Evolutionary conservation across 2,329 filamentous ascomycete species (phyloP).

Genomic region (Trichophyton benhamiae): DNA sequence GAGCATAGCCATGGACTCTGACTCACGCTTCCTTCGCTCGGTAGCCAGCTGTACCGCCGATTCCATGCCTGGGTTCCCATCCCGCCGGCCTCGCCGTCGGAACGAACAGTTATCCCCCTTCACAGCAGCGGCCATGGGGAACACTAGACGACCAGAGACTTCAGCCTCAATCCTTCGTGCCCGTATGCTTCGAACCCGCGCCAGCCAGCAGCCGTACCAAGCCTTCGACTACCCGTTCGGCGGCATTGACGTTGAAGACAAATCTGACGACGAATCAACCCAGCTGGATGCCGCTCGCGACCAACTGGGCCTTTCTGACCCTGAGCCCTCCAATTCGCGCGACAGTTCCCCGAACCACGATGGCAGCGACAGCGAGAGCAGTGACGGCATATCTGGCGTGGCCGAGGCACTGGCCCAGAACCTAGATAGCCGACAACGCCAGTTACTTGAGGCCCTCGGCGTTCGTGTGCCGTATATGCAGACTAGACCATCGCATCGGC

Average conservation of each 20-base stretch:
- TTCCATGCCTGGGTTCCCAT: neutral
- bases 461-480: slow-evolving; percentile 7
- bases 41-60: slow-evolving; percentile 27
- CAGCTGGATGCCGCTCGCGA: neutral
- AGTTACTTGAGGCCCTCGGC: slow-evolving; percentile 23
- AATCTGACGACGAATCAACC: slow-evolving; percentile 26
- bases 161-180: slow-evolving; percentile 3
- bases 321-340: neutral
- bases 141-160: neutral
- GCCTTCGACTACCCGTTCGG: neutral
- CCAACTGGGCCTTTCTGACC: neutral
- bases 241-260: slow-evolving; percentile 19
- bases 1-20: slow-evolving; percentile 74
- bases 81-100: slow-evolving; percentile 6
- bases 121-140: neutral
- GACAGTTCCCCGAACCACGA: neutral
- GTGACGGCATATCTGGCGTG: neutral
- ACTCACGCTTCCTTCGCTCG: slow-evolving; percentile 62
- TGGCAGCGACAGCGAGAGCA: neutral
- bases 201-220: neutral
- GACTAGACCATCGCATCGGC: neutral
- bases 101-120: neutral
- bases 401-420: neutral
- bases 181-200: neutral
- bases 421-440: slow-evolving; percentile 17